phyloP scores from a whole-genome alignment of 495 filamentous ascomycete species.

The Podospora sp. region DNA sequence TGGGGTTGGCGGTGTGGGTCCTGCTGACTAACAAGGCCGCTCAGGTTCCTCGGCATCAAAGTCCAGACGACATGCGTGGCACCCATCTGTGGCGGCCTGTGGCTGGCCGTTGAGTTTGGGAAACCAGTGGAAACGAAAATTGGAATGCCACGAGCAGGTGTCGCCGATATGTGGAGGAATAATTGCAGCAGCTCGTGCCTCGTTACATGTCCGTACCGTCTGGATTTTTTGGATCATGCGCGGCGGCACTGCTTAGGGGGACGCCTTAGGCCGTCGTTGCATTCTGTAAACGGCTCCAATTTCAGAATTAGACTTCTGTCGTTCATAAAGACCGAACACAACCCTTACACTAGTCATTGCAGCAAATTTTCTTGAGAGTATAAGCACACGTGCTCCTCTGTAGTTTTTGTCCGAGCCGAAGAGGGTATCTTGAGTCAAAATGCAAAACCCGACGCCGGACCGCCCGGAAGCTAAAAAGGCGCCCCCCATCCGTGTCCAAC shows the following conservation, averaged over 20 bases:
- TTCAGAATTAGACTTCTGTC: too few species aligned
- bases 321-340: not conserved
- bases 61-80: conserved; percentile 26
- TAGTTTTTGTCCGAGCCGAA: not conserved
- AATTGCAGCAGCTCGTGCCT: too few species aligned
- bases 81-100: conserved; percentile 14
- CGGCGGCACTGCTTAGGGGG: too few species aligned
- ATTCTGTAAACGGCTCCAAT: too few species aligned
- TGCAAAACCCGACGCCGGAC: not conserved
- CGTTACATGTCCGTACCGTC: too few species aligned
- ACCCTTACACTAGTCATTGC: not conserved
- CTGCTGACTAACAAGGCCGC: conserved; percentile 24
- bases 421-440: conserved; percentile 1
- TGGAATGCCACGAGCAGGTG: not conserved
- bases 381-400: not conserved
- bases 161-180: not conserved
- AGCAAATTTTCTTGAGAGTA: not conserved
- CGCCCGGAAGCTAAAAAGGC: not conserved
- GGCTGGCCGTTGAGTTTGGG: not conserved
- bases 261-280: too few species aligned
- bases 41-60: conserved; percentile 21
- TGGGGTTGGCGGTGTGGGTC: conserved; percentile 24
- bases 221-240: too few species aligned
- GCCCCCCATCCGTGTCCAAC: not conserved
- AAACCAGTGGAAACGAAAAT: not conserved